These are phyloP conservation scores for Cercophora newfieldiana DNA, from an alignment of 495 filamentous ascomycete genomes.

Conservation along the genomic window DNA sequence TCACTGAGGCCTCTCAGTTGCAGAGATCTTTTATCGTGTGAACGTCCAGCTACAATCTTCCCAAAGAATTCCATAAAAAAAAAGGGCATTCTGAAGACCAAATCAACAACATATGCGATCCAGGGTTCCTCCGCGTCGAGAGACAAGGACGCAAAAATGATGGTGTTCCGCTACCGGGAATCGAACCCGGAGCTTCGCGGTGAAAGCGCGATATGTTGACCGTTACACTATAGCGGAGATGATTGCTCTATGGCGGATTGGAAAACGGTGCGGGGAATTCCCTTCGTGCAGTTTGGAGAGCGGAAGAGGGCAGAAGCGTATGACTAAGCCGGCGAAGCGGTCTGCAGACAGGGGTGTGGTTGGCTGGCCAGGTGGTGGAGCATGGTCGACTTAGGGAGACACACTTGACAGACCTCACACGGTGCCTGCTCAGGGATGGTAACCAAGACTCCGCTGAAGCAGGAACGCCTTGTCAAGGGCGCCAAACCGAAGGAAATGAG, in stretches of 20 bases:
- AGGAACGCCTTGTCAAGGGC: too few relatives aligned
- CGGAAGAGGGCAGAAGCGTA: not conserved
- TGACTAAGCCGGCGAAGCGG: not conserved
- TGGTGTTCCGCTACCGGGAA: slow-evolving; percentile 49
- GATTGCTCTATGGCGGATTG: not conserved
- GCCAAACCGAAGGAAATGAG: too few relatives aligned
- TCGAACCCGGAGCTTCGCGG: slow-evolving; percentile 54
- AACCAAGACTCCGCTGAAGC: too few relatives aligned
- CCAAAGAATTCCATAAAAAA: not conserved
- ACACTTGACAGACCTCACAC: too few relatives aligned
- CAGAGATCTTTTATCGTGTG: too few relatives aligned
- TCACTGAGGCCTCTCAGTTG: too few relatives aligned
- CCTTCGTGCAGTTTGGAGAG: not conserved
- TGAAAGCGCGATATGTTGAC: slow-evolving; percentile 53
- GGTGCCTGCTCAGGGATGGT: too few relatives aligned
- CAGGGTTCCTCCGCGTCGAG: not conserved
- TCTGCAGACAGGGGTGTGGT: not conserved
- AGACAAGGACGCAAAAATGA: not conserved
- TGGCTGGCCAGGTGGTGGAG: not conserved
- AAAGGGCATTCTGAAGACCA: not conserved
- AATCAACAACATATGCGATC: too few relatives aligned
- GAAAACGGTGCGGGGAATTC: not conserved
- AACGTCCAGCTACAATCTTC: too few relatives aligned
- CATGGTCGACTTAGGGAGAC: too few relatives aligned
- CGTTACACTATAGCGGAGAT: slow-evolving; percentile 50